Evolutionary conservation across 768 basidiomycete species (phyloP).

Genomic region (Terana coerulea): DNA sequence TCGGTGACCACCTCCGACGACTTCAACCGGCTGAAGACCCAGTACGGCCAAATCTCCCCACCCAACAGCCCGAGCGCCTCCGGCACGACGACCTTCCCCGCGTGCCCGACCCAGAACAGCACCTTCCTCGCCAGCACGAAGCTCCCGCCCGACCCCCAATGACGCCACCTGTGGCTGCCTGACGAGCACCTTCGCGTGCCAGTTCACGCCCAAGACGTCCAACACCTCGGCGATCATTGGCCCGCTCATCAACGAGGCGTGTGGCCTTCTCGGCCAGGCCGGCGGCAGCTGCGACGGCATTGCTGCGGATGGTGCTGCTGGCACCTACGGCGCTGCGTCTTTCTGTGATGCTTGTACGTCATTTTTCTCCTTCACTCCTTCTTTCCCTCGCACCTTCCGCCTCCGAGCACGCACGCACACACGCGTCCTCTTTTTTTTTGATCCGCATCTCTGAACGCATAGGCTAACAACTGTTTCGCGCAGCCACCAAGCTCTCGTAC

Average conservation of each 20-base stretch:
- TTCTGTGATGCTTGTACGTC: constrained; percentile 72
- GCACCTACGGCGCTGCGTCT: constrained; percentile 73
- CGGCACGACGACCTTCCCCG: constrained; percentile 41
- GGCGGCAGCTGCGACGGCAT: constrained; percentile 68
- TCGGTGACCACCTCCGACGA: constrained; percentile 69
- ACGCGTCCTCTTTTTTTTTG: too few relatives aligned
- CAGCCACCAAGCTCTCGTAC: constrained; percentile 78
- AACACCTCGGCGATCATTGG: constrained; percentile 63
- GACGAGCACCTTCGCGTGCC: constrained; percentile 63
- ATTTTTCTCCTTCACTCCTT: neutral
- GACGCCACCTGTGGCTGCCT: constrained; percentile 77
- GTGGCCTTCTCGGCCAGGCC: constrained; percentile 57
- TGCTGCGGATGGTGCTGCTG: constrained; percentile 65
- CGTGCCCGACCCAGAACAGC: constrained; percentile 63
- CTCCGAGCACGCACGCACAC: neutral
- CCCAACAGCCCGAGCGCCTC: constrained; percentile 65
- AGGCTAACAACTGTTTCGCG: too few relatives aligned
- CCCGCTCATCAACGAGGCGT: constrained; percentile 60
- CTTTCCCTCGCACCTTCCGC: neutral
- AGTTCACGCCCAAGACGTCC: constrained; percentile 59
- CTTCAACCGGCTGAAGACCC: constrained; percentile 58
- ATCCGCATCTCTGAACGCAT: too few relatives aligned
- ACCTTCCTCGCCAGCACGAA: constrained; percentile 61
- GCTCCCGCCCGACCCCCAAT: constrained; percentile 83
- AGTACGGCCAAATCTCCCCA: constrained; percentile 54